phyloP scores from a whole-genome alignment of 129 eudicot species.

The Flaveria bidentis region DNA sequence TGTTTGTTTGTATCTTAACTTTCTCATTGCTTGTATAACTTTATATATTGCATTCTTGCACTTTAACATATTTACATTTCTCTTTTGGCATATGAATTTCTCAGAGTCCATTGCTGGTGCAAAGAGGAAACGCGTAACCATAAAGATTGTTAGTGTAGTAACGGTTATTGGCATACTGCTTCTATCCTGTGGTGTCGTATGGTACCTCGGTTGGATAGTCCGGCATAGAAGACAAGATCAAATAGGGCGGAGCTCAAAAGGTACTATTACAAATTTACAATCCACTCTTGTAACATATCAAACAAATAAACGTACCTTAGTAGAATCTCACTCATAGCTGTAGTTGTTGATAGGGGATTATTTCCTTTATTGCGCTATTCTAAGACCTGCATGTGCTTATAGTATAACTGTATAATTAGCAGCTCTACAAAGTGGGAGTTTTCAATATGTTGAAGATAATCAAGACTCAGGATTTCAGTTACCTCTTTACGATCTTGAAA shows the following conservation, averaged over 20 bases:
- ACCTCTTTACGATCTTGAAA: conserved; percentile 41
- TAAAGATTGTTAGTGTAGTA: conserved; percentile 29
- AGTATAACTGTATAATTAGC: conserved; percentile 6
- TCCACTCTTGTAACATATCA: no score
- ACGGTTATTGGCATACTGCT: conserved; percentile 23
- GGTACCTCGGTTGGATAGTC: conserved; percentile 30
- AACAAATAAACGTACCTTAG: no score
- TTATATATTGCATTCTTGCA: background rate
- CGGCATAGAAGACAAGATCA: conserved; percentile 31
- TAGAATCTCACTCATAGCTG: no score
- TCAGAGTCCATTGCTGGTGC: conserved; percentile 32
- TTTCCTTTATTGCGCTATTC: background rate
- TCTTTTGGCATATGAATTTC: background rate
- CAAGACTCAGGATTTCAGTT: conserved; percentile 30
- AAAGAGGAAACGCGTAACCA: conserved; percentile 30
- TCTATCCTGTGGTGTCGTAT: conserved; percentile 23
- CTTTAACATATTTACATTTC: background rate
- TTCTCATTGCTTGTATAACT: background rate
- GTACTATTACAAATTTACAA: background rate
- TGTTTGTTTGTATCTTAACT: background rate
- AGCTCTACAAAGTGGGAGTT: conserved; percentile 35
- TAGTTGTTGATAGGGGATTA: background rate
- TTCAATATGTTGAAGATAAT: conserved; percentile 28
- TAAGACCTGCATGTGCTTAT: background rate
- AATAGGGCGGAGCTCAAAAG: conserved; percentile 25